A percentile compares a stretch with the other conserved stretches of the same genome.
phyloP scores from a whole-genome alignment of 768 basidiomycete species.

The Tephrocybe rancida region DNA sequence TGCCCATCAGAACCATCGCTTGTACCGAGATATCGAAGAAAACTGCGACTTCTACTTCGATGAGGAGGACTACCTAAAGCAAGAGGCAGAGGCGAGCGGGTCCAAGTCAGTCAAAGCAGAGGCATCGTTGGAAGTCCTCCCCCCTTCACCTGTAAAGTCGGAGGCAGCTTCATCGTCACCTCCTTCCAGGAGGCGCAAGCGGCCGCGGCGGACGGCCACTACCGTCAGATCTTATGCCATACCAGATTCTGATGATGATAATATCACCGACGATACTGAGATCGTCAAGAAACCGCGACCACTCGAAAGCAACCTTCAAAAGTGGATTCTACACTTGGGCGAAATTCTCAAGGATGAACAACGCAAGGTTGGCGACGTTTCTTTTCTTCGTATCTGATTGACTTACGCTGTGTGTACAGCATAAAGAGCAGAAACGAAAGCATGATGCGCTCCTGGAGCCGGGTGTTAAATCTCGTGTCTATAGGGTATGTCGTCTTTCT shows the following conservation, averaged over 20 bases:
- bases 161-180: slow-evolving; percentile 22
- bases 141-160: slow-evolving; percentile 22
- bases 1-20: slow-evolving; percentile 44
- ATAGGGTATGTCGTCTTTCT: slow-evolving; percentile 50
- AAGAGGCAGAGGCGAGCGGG: slow-evolving; percentile 20
- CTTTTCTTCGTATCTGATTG: slow-evolving; percentile 3
- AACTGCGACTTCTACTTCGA: slow-evolving; percentile 71
- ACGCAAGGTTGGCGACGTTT: slow-evolving; percentile 53
- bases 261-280: slow-evolving; percentile 41
- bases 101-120: slow-evolving; percentile 45
- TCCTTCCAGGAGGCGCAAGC: slow-evolving; percentile 40
- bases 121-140: slow-evolving; percentile 27
- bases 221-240: slow-evolving; percentile 62
- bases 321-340: slow-evolving; percentile 70
- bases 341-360: slow-evolving; percentile 66
- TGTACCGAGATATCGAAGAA: slow-evolving; percentile 63
- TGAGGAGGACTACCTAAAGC: slow-evolving; percentile 67
- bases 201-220: slow-evolving; percentile 62
- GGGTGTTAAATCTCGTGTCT: slow-evolving; percentile 51
- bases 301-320: slow-evolving; percentile 50
- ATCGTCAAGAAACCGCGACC: slow-evolving; percentile 31
- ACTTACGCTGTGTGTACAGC: slow-evolving; percentile 37
- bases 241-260: slow-evolving; percentile 75
- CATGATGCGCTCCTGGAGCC: slow-evolving; percentile 44
- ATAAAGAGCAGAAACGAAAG: slow-evolving; percentile 63